A percentile compares a stretch with the other conserved stretches of the same genome.
These are phyloP conservation scores for Bidens hawaiensis DNA, from an alignment of 140 eudicot genomes.

Conservation along the genomic window DNA sequence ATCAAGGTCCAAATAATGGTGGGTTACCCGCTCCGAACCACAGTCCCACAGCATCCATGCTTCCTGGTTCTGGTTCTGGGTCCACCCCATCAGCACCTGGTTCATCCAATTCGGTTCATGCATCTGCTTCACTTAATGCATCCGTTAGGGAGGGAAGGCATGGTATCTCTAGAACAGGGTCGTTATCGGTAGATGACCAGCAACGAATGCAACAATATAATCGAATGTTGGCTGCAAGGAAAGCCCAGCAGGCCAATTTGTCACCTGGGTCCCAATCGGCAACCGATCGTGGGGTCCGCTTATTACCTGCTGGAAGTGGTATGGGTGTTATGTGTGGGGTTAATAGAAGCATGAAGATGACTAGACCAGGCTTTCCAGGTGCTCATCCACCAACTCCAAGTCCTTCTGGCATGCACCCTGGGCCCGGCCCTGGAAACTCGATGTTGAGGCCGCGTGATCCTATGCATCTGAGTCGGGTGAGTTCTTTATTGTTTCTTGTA, in stretches of 20 bases:
- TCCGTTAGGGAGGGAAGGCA: conserved; percentile 82
- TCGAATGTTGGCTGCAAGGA: conserved; percentile 64
- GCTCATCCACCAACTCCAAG: conserved; percentile 42
- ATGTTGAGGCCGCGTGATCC: conserved; percentile 69
- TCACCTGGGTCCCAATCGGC: conserved; percentile 68
- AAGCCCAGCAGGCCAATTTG: conserved; percentile 46
- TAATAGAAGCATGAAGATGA: conserved; percentile 58
- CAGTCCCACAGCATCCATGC: conserved; percentile 37
- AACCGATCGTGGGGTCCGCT: conserved; percentile 63
- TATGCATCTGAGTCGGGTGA: conserved; percentile 67
- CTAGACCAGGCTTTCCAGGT: conserved; percentile 77
- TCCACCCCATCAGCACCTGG: conserved; percentile 48
- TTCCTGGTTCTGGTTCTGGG: conserved; percentile 40
- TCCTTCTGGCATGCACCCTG: conserved; percentile 49
- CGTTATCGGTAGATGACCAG: conserved; percentile 76
- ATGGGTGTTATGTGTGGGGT: conserved; percentile 57
- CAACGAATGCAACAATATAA: conserved; percentile 76
- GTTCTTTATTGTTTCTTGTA: too few relatives aligned
- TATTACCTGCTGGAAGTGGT: conserved; percentile 65
- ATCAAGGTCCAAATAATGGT: conserved; percentile 56
- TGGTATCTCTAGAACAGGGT: conserved; percentile 57
- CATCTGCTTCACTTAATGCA: conserved; percentile 43
- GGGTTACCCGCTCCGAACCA: conserved; percentile 53
- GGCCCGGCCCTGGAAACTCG: conserved; percentile 78
- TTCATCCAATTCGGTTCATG: conserved; percentile 38